These are phyloP conservation scores for Flaveria brownii DNA, from an alignment of 129 eudicot genomes.

Conservation along the genomic window DNA sequence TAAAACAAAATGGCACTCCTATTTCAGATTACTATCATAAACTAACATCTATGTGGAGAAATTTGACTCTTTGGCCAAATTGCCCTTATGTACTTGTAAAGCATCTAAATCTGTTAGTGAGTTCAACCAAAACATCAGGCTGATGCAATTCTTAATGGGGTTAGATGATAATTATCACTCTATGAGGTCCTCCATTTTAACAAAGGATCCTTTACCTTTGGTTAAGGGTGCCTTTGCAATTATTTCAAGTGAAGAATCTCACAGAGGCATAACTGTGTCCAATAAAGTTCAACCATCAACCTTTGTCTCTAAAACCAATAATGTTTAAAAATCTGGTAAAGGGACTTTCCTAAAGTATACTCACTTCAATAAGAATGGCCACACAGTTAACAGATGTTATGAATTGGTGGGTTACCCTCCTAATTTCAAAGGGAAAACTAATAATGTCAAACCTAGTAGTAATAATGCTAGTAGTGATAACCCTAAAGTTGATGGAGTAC, in stretches of 20 bases:
- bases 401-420: not conserved
- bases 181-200: not conserved
- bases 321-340: no score
- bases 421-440: no score
- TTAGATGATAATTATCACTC: not conserved
- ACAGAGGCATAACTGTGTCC: no score
- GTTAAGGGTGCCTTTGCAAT: no score
- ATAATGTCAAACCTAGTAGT: not conserved
- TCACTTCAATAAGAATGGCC: not conserved
- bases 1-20: no score
- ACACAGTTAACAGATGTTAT: not conserved
- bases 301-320: not conserved
- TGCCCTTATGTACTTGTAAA: no score
- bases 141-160: not conserved
- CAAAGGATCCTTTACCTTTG: not conserved
- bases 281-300: not conserved
- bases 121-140: not conserved
- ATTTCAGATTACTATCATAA: no score
- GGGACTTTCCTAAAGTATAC: not conserved
- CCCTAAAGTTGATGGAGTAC: not conserved
- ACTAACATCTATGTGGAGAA: no score
- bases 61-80: no score
- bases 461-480: no score
- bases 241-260: no score
- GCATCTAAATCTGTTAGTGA: no score